A percentile compares a stretch with the other conserved stretches of the same genome.
Conservation (phyloP, 306 rosid genomes). For the Cicer yamashitae region DNA sequence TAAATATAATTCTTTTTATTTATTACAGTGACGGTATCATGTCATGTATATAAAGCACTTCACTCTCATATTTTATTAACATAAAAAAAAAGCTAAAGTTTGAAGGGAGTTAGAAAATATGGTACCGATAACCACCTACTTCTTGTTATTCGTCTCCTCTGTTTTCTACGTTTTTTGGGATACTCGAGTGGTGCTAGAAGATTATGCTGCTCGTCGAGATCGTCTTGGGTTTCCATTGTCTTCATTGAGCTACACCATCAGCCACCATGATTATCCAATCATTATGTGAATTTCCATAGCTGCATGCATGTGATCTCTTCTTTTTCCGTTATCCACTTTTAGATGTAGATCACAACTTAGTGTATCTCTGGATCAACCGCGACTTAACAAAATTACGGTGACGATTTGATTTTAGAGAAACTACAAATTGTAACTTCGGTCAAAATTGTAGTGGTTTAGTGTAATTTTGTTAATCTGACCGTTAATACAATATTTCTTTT, state of each 20-base stretch:
- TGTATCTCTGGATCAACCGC: not conserved
- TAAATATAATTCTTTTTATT: too few relatives aligned
- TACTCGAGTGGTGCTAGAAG: not conserved
- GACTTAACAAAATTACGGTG: too few relatives aligned
- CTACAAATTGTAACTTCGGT: too few relatives aligned
- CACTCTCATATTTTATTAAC: not conserved
- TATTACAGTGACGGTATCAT: too few relatives aligned
- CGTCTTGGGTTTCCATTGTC: not conserved
- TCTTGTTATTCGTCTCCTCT: constrained; percentile 41
- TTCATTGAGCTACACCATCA: constrained; percentile 14
- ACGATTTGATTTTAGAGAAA: too few relatives aligned
- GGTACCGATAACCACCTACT: constrained; percentile 48
- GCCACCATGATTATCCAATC: constrained; percentile 39
- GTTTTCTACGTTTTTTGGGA: constrained; percentile 43
- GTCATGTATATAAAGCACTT: not conserved
- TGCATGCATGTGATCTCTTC: not conserved
- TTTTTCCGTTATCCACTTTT: not conserved
- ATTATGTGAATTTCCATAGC: constrained; percentile 22
- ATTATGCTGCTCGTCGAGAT: constrained; percentile 8
- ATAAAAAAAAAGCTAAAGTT: not conserved
- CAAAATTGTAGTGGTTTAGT: too few relatives aligned
- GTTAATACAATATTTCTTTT: not conserved
- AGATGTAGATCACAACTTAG: not conserved
- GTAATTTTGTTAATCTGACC: too few relatives aligned
- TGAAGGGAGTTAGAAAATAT: not conserved